These are phyloP conservation scores for Plantago ovata DNA, from an alignment of 257 asterid genomes.

Conservation along the genomic window DNA sequence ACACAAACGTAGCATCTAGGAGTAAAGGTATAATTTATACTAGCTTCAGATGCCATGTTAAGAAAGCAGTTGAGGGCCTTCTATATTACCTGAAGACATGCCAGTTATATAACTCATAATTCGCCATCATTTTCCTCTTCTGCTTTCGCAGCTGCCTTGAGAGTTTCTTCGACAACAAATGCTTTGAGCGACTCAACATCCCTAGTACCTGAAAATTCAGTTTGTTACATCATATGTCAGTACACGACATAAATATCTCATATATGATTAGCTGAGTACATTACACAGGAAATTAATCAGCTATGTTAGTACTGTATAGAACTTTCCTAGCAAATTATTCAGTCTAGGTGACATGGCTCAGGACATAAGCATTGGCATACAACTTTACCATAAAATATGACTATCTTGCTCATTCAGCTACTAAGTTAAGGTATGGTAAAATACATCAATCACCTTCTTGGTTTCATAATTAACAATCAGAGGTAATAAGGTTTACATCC, in stretches of 20 bases:
- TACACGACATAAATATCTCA: neutral
- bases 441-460: too few species aligned
- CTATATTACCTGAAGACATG: neutral
- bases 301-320: neutral
- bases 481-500: too few species aligned
- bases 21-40: too few species aligned
- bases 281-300: neutral
- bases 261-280: neutral
- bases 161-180: constrained; percentile 6
- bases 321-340: too few species aligned
- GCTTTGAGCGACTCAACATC: constrained; percentile 6
- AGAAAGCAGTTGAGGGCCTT: neutral
- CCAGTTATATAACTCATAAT: neutral
- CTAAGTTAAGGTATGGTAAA: too few species aligned
- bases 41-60: neutral
- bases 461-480: too few species aligned
- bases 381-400: too few species aligned
- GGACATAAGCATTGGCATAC: too few species aligned
- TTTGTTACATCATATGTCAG: too few species aligned
- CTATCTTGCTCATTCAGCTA: too few species aligned
- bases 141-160: constrained; percentile 1
- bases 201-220: neutral
- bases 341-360: too few species aligned
- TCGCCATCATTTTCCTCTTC: constrained; percentile 3
- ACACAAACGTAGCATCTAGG: too few species aligned